Conservation (phyloP, 352 stramenopile species). For the Aphanomyces invadans region DNA sequence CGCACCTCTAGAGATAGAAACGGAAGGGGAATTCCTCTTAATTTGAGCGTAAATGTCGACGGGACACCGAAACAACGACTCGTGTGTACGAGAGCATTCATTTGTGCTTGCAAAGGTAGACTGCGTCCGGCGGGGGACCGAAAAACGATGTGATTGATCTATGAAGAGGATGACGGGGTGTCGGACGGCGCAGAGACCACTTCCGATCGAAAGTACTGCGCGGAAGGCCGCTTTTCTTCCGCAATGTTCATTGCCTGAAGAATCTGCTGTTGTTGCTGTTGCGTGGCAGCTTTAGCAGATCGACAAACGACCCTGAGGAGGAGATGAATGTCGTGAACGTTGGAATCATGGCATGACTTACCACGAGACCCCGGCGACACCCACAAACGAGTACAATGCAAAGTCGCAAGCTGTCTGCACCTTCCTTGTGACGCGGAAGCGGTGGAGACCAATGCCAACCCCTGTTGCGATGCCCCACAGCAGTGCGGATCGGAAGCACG, state of each 20-base stretch:
- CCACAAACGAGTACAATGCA: conserved; percentile 53
- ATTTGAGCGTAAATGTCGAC: no score
- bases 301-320: conserved; percentile 49
- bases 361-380: conserved; percentile 48
- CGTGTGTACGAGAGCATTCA: no score
- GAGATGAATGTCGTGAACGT: not conserved
- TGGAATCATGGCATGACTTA: conserved; percentile 22
- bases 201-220: conserved; percentile 24
- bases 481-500: conserved; percentile 67
- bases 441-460: conserved; percentile 49
- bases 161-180: conserved; percentile 1
- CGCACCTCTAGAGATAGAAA: no score
- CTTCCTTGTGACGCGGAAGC: conserved; percentile 53
- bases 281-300: conserved; percentile 33
- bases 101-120: no score
- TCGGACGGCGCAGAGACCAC: not conserved
- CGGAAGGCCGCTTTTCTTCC: conserved; percentile 17
- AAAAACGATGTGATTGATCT: no score
- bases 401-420: conserved; percentile 56
- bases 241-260: conserved; percentile 17
- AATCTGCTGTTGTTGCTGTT: conserved; percentile 18
- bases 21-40: no score
- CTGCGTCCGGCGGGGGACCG: no score
- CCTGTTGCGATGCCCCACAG: conserved; percentile 71
- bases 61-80: no score